Evolutionary conservation across 192 early-diverging fungal genomes (phyloP), one percentile per base, ranked within the genome.

Genomic region (Rhizophagus sp.): DNA sequence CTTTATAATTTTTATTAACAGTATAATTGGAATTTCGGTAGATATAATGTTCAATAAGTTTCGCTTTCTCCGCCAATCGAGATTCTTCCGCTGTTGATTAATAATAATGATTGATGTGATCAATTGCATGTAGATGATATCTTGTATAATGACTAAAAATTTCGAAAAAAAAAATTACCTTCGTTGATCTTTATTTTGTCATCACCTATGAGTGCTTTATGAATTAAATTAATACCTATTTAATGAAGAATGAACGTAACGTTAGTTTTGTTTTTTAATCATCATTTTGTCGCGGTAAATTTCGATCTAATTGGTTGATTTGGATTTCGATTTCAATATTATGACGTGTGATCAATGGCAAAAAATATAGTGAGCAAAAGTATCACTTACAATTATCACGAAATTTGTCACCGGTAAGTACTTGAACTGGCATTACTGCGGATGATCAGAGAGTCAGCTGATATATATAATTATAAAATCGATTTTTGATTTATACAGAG

Each of bases 1-100:
- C 73, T 24, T 74, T 74, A 61, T 74, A 74, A 74, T 61, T 12
- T 61, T 74, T 74, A 52, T 49, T 57, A 9, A 74, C 73, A 11
- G 30, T 30, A n/a, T 36, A 74, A 47, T 74, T 74, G n/a, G 27
- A 61, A 39, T 57, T n/a, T n/a, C 33, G 50, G 13, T 74, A 74
- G 1, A 74, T 74, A 9, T 9, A 74, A 19, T 61, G 50, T 33
- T 74, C 73, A 19, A 74, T 33, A 33, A n/a, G 68, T 44, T 39
- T 70, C 24, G 68, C 33, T 41, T 39, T 41, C 39, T 70, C 68
- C 10, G 68, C 68, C n/a, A 70, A 70, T 39, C 36, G 68, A 41
- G 30, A 41, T 39, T 70, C 27, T n/a, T 67, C 65, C 4, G 12
- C 65, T 67, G 7, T 67, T 33, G 33, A 33, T 33, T 17, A 67